Base-by-base conservation (phyloP, 1,284 basidiomycete genomes). In the Austroboletus olivaceoglutinosus region DNA sequence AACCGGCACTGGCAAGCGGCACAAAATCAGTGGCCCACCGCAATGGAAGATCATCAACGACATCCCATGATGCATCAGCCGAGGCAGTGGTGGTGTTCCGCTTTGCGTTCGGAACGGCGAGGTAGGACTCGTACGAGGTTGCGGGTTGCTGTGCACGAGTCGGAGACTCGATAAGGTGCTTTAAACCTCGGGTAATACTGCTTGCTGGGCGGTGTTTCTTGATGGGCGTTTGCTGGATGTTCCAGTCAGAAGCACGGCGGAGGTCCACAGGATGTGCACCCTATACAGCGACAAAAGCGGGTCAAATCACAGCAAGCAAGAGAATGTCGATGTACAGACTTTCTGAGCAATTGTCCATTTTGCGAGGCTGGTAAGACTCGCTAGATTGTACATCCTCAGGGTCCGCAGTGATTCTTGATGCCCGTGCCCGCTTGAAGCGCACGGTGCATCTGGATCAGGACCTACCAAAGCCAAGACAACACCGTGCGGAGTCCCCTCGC, bases 1-100 rank as follows among this genome's bases (percentile, higher is more conserved):
- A 87, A 3, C 84, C 81, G 23, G 76, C 65, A 5, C 76, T 70
- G 5, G 86, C 86, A 25, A 91, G 76, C 0, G 87, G 82, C 4
- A 89, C 85, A 61, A 81, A 91, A 64, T 91, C 89, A 0, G 85
- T 86, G 16, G 88, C 86, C 89, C 89, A 91, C 34, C 85, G 78
- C 44, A 91, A 58, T 10, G 88, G 85, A 15, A 88, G 68, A 51
- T 90, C 88, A 13, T 91, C 86, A 3, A 91, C 73, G 16, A 89
- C 59, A 63, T 91, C 88, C 88, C 88, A 90, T 11, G 70, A 66
- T 5, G 78, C 76, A 34, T 84, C 83, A 33, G 71, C 67, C 4
- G 76, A 70, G 22, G 70, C 59, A 22, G 68, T 63, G 42, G 67
- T 49, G 45, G 60, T 22, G 5, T 58, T 54, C 2, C 70, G 64